Evolutionary conservation across 2,329 filamentous ascomycete genomes (phyloP), one percentile per base, ranked within the genome.

Genomic region (Arachnomyces sp.): DNA sequence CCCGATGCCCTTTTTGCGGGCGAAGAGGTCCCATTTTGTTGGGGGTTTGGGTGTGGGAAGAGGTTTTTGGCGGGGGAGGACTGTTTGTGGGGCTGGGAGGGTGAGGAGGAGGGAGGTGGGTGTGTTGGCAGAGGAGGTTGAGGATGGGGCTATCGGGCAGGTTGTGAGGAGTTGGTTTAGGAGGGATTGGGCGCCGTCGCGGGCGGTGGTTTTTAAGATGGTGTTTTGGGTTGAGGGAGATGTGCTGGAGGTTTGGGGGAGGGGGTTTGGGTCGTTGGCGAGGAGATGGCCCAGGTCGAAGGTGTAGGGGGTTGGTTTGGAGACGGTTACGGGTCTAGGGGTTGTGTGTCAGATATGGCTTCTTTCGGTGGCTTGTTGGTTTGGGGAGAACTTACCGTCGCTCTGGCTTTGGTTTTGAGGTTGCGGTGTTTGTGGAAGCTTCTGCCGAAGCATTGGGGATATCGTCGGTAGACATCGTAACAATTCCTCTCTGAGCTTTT

Each of bases 21-120:
- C 92, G 69, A 98, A 98, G 57, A 83, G 79, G 71, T 95, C 83
- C 92, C 92, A 98, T 64, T 88, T 95, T 44, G 90, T 96, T 52
- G 83, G 83, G 42, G 82, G 72, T 69, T 89, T 92, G 51, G 80
- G 76, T 41, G 79, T 75, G 1, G 92, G 92, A 7, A 96, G 72
- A 7, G 87, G 86, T 66, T 98, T 96, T 69, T 95, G 89, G 52
- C 92, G 84, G 16, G 92, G 92, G 3, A 96, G 73, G 1, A 72
- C 64, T 1, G 84, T 93, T 14, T 75, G 69, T 0, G 79, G 72
- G 0, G 75, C 63, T 0, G 92, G 92, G 0, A 98, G 81, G 12
- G 77, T 73, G 39, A 96, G 78, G 36, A 90, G 78, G 2, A 96
- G 86, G 52, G 88, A 77, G 40, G 75, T 69, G 7, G 63, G 75